Evolutionary conservation across 805 yeast species (phyloP).

Genomic region (Debaryomyces hansenii): DNA sequence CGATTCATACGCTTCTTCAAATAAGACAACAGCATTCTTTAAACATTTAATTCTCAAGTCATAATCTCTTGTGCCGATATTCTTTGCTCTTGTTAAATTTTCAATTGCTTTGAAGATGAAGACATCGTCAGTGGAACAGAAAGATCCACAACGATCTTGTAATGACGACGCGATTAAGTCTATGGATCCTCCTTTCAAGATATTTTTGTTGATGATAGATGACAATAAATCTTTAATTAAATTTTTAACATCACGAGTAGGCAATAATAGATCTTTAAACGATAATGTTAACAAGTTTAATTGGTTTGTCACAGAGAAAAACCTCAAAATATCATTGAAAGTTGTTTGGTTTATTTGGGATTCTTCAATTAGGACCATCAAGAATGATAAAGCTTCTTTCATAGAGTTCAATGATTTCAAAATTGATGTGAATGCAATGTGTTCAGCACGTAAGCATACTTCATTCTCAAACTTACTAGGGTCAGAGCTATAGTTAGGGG

Average conservation of each 20-base stretch:
- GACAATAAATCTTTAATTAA: constrained; percentile 84
- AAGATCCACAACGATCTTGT: constrained; percentile 91
- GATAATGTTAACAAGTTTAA: constrained; percentile 62
- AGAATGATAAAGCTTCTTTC: constrained; percentile 87
- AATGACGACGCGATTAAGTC: constrained; percentile 84
- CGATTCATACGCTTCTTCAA: constrained; percentile 78
- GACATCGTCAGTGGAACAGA: constrained; percentile 92
- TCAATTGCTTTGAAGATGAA: constrained; percentile 92
- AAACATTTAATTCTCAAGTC: constrained; percentile 68
- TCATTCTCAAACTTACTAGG: constrained; percentile 55
- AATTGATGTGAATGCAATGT: constrained; percentile 79
- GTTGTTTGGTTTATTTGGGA: constrained; percentile 41
- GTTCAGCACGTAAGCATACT: constrained; percentile 84
- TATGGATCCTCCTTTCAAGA: constrained; percentile 88
- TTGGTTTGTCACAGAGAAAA: constrained; percentile 67
- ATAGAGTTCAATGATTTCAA: constrained; percentile 72
- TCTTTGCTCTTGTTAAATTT: constrained; percentile 82
- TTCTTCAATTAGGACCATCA: constrained; percentile 80
- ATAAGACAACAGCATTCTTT: constrained; percentile 69
- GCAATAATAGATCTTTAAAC: constrained; percentile 77
- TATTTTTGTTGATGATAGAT: constrained; percentile 84
- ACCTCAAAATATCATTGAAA: constrained; percentile 68
- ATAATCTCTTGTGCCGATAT: constrained; percentile 65
- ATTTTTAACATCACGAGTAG: constrained; percentile 57
- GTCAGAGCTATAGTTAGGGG: constrained; percentile 55